Conservation (phyloP, 495 filamentous ascomycete species). For the Penicillium coffeae region DNA sequence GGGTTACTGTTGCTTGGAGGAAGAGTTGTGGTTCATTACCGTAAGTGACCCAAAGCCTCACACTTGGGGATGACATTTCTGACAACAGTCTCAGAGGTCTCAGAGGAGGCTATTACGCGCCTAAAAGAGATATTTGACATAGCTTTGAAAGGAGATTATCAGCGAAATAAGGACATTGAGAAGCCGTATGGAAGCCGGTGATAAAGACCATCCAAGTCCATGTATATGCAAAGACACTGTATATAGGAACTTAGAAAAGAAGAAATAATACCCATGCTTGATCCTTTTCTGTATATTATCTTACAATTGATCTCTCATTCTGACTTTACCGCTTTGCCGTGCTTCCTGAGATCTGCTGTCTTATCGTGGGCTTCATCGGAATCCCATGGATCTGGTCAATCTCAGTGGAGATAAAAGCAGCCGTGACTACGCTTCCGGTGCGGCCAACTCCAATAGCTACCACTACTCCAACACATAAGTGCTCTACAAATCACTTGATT, state of each 20-base stretch:
- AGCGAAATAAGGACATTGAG: constrained; percentile 33
- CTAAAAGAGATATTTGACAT: constrained; percentile 40
- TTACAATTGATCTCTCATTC: too few relatives aligned
- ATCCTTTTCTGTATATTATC: too few relatives aligned
- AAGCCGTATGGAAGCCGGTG: constrained; percentile 36
- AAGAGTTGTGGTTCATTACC: constrained; percentile 45
- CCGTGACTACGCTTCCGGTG: constrained; percentile 43
- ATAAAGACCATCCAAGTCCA: not conserved
- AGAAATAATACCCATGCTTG: too few relatives aligned
- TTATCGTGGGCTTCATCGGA: too few relatives aligned
- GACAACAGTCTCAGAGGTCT: constrained; percentile 39
- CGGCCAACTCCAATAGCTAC: constrained; percentile 43
- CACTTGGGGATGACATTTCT: constrained; percentile 10
- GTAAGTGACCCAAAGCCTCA: constrained; percentile 25
- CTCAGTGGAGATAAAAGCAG: too few relatives aligned
- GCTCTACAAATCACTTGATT: not conserved
- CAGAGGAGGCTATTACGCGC: constrained; percentile 37
- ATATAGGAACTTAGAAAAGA: too few relatives aligned
- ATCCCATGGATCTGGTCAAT: too few relatives aligned
- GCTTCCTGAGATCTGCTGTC: too few relatives aligned
- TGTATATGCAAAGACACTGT: too few relatives aligned
- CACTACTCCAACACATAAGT: constrained; percentile 48
- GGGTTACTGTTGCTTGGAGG: constrained; percentile 37
- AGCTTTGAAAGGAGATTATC: constrained; percentile 35
- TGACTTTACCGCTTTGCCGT: too few relatives aligned